Evolutionary conservation across 768 basidiomycete species (phyloP).

Genomic region (Hericium alpestre): DNA sequence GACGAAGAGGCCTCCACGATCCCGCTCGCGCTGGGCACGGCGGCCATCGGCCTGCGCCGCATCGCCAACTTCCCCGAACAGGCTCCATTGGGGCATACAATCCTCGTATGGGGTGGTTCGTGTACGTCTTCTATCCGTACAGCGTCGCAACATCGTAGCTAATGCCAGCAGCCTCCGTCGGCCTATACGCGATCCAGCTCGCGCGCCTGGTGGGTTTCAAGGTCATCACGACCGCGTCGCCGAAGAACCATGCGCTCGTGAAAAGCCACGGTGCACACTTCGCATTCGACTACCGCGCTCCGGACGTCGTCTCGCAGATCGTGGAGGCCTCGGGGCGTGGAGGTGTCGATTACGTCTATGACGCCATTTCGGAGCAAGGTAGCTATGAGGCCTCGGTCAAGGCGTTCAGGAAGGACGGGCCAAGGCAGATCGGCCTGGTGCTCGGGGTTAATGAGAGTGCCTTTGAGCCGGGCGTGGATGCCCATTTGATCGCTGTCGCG

Average conservation of each 20-base stretch:
- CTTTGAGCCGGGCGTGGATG: background rate
- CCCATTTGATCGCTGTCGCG: background rate
- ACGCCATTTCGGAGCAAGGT: background rate
- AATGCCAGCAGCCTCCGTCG: slow-evolving; percentile 13
- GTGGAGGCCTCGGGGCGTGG: slow-evolving; percentile 13
- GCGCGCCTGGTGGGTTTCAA: slow-evolving; percentile 23
- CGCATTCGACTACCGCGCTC: slow-evolving; percentile 22
- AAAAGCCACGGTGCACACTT: slow-evolving; percentile 26
- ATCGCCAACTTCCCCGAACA: background rate
- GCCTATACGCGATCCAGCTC: slow-evolving; percentile 23
- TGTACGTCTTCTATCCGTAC: background rate
- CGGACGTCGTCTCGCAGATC: slow-evolving; percentile 17
- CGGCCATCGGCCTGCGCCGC: background rate
- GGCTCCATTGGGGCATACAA: background rate
- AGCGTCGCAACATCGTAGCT: slow-evolving; percentile 6
- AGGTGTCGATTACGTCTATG: slow-evolving; percentile 14
- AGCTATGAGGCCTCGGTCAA: background rate
- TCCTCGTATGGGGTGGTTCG: background rate
- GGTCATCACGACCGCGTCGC: slow-evolving; percentile 27
- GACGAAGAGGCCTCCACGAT: background rate
- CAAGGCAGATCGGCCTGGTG: background rate
- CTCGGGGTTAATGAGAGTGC: background rate
- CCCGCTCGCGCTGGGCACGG: background rate
- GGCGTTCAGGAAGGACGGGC: background rate
- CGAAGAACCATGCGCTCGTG: slow-evolving; percentile 24